Conservation (phyloP, 805 yeast genomes). For the Groenewaldozyma tartarivorans region DNA sequence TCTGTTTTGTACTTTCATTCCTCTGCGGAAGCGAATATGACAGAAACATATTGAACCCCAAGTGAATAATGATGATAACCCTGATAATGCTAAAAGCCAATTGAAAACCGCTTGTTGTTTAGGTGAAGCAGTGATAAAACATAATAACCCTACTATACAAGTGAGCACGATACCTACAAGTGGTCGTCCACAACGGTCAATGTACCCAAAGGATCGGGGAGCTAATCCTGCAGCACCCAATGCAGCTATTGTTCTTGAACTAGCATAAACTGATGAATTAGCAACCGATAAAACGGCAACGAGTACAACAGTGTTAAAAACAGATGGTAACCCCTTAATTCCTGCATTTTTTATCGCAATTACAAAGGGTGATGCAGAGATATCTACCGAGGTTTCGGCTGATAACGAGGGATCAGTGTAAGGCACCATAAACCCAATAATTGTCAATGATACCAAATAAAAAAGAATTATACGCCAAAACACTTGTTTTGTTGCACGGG, state of each 20-base stretch:
- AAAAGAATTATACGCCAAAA: conserved; percentile 68
- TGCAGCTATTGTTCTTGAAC: conserved; percentile 57
- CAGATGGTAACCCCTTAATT: conserved; percentile 53
- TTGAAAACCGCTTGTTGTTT: conserved; percentile 50
- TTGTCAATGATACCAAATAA: conserved; percentile 46
- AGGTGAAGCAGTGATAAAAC: conserved; percentile 50
- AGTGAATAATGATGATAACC: conserved; percentile 65
- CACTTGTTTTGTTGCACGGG: conserved; percentile 65
- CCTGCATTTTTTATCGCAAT: conserved; percentile 59
- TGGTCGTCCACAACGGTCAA: conserved; percentile 68
- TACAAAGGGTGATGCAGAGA: conserved; percentile 60
- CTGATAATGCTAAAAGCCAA: conserved; percentile 73
- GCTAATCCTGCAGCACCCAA: conserved; percentile 53
- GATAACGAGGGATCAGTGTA: conserved; percentile 37
- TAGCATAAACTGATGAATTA: conserved; percentile 54
- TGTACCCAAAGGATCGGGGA: conserved; percentile 49
- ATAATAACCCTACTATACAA: conserved; percentile 39
- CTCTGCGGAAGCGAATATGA: conserved; percentile 59
- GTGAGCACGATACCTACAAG: conserved; percentile 46
- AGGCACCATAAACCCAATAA: conserved; percentile 61
- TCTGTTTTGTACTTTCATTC: conserved; percentile 57
- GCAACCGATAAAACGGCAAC: conserved; percentile 60
- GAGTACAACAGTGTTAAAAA: conserved; percentile 58
- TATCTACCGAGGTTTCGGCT: conserved; percentile 39
- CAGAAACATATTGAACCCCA: conserved; percentile 69